Percentiles rank a stretch among this genome's conserved stretches.
Evolutionary conservation across 371 early-diverging fungal species (phyloP).

Genomic region (Mortierella sp.): DNA sequence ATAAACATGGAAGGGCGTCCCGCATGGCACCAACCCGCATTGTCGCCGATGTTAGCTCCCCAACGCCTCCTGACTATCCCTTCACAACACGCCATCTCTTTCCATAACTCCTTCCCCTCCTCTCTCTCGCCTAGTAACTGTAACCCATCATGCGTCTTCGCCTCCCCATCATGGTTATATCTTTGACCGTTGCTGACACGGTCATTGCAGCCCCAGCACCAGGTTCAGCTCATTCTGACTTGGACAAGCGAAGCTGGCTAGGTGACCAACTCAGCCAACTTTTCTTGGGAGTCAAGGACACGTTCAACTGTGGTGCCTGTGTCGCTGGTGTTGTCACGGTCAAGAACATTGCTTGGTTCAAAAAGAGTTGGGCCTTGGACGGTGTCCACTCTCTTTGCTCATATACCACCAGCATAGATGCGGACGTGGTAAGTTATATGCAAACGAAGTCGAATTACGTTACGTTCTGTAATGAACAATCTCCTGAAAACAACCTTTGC

Average conservation of each 20-base stretch:
- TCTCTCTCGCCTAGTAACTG: background rate
- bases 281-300: background rate
- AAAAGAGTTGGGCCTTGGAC: conserved; percentile 13
- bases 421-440: background rate
- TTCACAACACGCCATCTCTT: background rate
- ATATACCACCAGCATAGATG: background rate
- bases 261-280: background rate
- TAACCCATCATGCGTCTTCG: background rate
- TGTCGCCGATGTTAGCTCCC: background rate
- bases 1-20: background rate
- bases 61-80: conserved; percentile 1
- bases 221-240: background rate
- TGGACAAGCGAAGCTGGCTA: background rate
- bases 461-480: too few relatives aligned
- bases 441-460: too few relatives aligned
- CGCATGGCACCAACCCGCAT: background rate
- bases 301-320: background rate
- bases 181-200: background rate
- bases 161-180: background rate
- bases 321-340: conserved; percentile 1
- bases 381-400: background rate
- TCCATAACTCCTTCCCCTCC: background rate
- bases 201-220: background rate
- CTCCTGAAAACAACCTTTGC: too few relatives aligned
- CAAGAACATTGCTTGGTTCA: conserved; percentile 6